Conservation (phyloP, 192 early-diverging fungal species). For the Rhizophagus sp. region DNA sequence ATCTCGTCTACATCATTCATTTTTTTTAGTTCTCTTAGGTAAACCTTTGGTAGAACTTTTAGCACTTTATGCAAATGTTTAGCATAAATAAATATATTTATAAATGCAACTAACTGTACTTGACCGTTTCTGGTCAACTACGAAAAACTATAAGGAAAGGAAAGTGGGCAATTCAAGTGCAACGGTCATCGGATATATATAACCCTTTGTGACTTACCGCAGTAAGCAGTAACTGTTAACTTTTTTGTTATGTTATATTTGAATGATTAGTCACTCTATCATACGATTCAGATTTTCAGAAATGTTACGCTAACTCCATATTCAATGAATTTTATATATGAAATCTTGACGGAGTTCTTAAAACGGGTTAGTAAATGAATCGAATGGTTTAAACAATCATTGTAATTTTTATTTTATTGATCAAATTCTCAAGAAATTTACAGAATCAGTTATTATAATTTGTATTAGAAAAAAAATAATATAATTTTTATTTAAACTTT, state of each 20-base stretch:
- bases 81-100: neutral
- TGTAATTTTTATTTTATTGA: no score
- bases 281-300: neutral
- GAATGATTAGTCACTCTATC: no score
- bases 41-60: neutral
- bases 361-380: no score
- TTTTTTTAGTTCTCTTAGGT: neutral
- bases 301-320: neutral
- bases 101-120: neutral
- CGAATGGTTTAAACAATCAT: no score
- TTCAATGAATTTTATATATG: no score
- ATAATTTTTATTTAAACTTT: no score
- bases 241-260: no score
- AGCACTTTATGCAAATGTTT: neutral
- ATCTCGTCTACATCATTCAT: constrained; percentile 17
- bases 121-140: neutral
- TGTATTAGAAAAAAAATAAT: no score
- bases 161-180: neutral
- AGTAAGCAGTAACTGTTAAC: neutral
- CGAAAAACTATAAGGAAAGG: neutral
- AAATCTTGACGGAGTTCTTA: no score
- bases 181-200: neutral
- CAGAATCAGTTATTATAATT: no score
- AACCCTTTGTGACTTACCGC: neutral
- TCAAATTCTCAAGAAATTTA: no score